phyloP scores from a whole-genome alignment of 768 basidiomycete genomes.

The Hygrocybe coccinea region DNA sequence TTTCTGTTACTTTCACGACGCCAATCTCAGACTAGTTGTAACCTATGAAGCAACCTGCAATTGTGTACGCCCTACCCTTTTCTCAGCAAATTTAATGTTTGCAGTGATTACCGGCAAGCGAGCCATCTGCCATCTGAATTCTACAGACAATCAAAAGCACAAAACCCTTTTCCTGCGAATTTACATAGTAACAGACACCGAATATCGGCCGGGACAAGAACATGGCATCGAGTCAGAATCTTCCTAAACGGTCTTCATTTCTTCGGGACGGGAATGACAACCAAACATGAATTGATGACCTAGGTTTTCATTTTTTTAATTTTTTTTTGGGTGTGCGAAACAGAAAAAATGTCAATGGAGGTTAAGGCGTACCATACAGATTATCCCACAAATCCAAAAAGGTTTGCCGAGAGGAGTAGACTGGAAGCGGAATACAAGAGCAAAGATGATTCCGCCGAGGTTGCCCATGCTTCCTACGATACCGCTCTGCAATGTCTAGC shows the following conservation, averaged over 20 bases:
- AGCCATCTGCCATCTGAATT: too few relatives aligned
- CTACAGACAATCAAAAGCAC: too few relatives aligned
- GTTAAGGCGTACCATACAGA: slow-evolving; percentile 29
- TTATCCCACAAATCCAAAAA: slow-evolving; percentile 44
- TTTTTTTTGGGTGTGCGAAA: too few relatives aligned
- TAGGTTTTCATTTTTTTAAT: too few relatives aligned
- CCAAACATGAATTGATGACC: slow-evolving; percentile 21
- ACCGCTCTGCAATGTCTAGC: slow-evolving; percentile 33
- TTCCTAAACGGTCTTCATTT: neutral
- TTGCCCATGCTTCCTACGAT: slow-evolving; percentile 37
- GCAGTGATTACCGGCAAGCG: too few relatives aligned
- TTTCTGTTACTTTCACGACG: too few relatives aligned
- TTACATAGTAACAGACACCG: neutral
- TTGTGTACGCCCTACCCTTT: too few relatives aligned
- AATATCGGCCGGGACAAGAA: neutral
- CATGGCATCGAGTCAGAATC: neutral
- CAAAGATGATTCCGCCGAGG: slow-evolving; percentile 45
- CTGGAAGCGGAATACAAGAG: slow-evolving; percentile 46
- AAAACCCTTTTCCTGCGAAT: too few relatives aligned
- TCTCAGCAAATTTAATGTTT: too few relatives aligned
- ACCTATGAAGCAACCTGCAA: too few relatives aligned
- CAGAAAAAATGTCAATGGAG: slow-evolving; percentile 2
- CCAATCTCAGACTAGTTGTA: too few relatives aligned
- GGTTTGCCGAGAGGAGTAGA: slow-evolving; percentile 34
- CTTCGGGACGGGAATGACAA: slow-evolving; percentile 25